Evolutionary conservation across 1,139 yeast species (phyloP).

Genomic region (Scheffersomyces parashehatae): DNA sequence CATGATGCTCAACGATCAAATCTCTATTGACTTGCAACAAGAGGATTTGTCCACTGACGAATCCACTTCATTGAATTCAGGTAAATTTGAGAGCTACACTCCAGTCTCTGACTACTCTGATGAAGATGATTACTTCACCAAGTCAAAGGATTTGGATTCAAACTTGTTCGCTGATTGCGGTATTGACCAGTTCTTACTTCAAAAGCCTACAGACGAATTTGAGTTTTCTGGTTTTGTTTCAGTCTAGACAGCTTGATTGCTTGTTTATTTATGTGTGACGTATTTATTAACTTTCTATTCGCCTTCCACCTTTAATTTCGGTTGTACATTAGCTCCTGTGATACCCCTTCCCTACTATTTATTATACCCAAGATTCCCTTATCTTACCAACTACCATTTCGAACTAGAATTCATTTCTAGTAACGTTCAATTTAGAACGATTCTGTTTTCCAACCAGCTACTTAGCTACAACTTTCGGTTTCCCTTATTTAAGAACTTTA

Average conservation of each 20-base stretch:
- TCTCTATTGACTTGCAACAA: conserved; percentile 13
- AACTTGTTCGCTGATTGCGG: conserved; percentile 18
- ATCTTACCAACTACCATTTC: background rate
- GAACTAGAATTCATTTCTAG: background rate
- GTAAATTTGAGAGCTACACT: conserved; percentile 13
- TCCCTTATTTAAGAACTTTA: background rate
- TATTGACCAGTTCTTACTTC: conserved; percentile 24
- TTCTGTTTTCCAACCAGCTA: background rate
- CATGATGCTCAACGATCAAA: conserved; percentile 33
- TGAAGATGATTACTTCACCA: conserved; percentile 15
- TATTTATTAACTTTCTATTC: background rate
- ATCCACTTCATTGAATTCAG: conserved; percentile 5
- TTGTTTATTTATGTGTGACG: conserved; percentile 3
- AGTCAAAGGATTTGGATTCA: conserved; percentile 11
- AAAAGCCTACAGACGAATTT: conserved; percentile 27
- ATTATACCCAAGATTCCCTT: background rate
- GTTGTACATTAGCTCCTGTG: conserved; percentile 7
- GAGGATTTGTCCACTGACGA: conserved; percentile 4
- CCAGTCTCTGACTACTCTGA: conserved; percentile 27
- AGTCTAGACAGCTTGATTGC: conserved; percentile 12
- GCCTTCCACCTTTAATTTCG: conserved; percentile 4
- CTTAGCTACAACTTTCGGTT: conserved; percentile 1
- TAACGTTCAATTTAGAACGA: background rate
- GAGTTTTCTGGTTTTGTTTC: conserved; percentile 34
- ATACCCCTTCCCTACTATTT: background rate